A percentile compares a stretch with the other conserved stretches of the same genome.
These are phyloP conservation scores for Collybia sp. DNA, from an alignment of 768 basidiomycete genomes.

Conservation along the genomic window DNA sequence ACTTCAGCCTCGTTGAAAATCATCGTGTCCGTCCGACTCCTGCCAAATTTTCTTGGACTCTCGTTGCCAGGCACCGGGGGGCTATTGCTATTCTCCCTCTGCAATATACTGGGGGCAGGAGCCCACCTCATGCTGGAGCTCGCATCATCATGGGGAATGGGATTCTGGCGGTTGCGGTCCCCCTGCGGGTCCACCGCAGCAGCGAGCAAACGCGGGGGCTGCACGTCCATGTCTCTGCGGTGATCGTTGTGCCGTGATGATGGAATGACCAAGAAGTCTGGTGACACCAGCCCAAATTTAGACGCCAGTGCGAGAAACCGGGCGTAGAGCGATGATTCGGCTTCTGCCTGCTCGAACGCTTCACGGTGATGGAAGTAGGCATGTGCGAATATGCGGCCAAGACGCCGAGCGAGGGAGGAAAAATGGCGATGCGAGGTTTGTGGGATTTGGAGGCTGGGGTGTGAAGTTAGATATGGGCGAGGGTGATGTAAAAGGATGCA, in stretches of 20 bases:
- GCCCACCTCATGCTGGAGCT: not conserved
- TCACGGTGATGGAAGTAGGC: conserved; percentile 95
- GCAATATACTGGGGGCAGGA: not conserved
- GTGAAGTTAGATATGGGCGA: not conserved
- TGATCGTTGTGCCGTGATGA: conserved; percentile 18
- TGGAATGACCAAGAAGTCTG: conserved; percentile 82
- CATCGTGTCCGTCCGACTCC: conserved; percentile 73
- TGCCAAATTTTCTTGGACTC: conserved; percentile 43
- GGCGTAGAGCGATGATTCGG: conserved; percentile 84
- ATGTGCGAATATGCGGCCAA: conserved; percentile 94
- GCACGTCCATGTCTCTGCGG: conserved; percentile 17
- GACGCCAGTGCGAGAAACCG: conserved; percentile 83
- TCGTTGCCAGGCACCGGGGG: conserved; percentile 21
- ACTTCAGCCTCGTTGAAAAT: conserved; percentile 42
- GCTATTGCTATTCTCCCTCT: conserved; percentile 13
- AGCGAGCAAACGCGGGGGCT: conserved; percentile 33
- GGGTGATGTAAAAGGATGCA: conserved; percentile 8
- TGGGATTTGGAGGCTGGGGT: conserved; percentile 71
- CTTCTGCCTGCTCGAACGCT: conserved; percentile 85
- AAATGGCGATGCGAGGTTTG: conserved; percentile 82
- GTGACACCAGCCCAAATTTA: conserved; percentile 76
- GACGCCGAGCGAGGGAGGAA: conserved; percentile 81
- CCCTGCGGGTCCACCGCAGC: conserved; percentile 30
- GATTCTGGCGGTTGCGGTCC: not conserved
- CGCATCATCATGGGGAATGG: not conserved